Percentiles rank a stretch among this genome's conserved stretches.
These are phyloP conservation scores for Macroventuria anomochaeta DNA, from an alignment of 2,329 filamentous ascomycete genomes.

Conservation along the genomic window DNA sequence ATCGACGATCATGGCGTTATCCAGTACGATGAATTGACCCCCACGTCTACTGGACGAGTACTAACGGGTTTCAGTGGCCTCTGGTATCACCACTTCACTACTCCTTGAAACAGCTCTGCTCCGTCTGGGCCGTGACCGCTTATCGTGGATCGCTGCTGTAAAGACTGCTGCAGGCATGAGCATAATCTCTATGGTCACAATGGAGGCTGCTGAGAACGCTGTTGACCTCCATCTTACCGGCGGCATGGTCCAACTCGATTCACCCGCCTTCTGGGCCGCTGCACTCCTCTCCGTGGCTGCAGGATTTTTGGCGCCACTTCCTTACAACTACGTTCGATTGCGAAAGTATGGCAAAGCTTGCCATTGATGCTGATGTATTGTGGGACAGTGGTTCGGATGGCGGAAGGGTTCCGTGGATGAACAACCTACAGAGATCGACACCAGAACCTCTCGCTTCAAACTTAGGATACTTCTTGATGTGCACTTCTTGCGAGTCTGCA, in stretches of 20 bases:
- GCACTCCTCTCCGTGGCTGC: constrained; percentile 55
- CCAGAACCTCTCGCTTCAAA: neutral
- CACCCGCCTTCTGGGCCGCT: constrained; percentile 60
- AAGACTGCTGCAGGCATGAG: constrained; percentile 66
- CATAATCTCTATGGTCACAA: constrained; percentile 64
- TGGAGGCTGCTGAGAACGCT: constrained; percentile 62
- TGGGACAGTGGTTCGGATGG: too few relatives aligned
- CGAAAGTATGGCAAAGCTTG: constrained; percentile 58
- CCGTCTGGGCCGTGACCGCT: constrained; percentile 55
- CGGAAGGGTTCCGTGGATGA: neutral
- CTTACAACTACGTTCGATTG: constrained; percentile 61
- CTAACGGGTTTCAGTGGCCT: constrained; percentile 53
- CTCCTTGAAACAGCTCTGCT: constrained; percentile 61
- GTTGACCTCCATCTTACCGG: constrained; percentile 64
- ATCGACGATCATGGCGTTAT: constrained; percentile 59
- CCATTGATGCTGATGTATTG: constrained; percentile 43
- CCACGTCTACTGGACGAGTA: neutral
- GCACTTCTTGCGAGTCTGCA: neutral
- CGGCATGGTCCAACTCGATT: constrained; percentile 56
- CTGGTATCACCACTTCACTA: constrained; percentile 60
- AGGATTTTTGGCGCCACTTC: constrained; percentile 59
- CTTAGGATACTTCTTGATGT: neutral
- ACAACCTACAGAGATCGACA: neutral
- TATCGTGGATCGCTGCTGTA: constrained; percentile 56
- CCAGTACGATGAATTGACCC: constrained; percentile 40